Evolutionary conservation across 2,329 filamentous ascomycete genomes (phyloP), one percentile per base, ranked within the genome.

Genomic region (Claviceps digitariae): DNA sequence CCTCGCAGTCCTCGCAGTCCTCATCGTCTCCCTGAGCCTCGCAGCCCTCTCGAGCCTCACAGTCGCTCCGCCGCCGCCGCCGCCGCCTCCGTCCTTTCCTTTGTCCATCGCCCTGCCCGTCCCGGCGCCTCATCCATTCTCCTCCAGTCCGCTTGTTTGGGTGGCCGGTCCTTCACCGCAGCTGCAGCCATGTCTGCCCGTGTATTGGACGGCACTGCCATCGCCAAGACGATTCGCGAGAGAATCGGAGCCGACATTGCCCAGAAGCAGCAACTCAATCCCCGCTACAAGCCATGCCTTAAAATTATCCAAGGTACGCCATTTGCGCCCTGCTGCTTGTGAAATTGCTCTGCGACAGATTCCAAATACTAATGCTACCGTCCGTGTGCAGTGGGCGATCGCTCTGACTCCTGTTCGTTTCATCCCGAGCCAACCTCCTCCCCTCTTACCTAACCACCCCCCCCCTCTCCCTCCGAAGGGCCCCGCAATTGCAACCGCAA

Each of bases 131-230:
- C 21, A 27, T 50, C 51, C 45, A 50, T 43, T 48, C 45, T 25
- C 15, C 21, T 27, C 7, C 17, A n/a, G 2, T 23, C 36, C 21
- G 48, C 51, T 41, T 54, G 51, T 29, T 47, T 43, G 48, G 34
- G 47, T 50, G 58, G 57, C 59, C 63, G 63, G 58, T 56, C 58
- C 55, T 76, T 75, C 61, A 70, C 72, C 44, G 71, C 71, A 60
- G 81, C 78, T 58, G 61, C 73, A 61, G 75, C 72, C 66, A 97
- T 96, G 90, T 81, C 82, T 62, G 91, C 89, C 61, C 81, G 78
- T 63, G 95, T 90, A 76, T 93, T 98, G 64, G 93, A 98, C 74
- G 93, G 93, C 75, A 95, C 85, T 54, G 89, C 88, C 67, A 90
- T 97, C 74, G 93, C 93, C 62, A 94, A 91, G 75, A 79, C 76